Percentiles rank a stretch among this genome's conserved stretches.
Conservation (phyloP, 2,329 filamentous ascomycete genomes). For the Colletotrichum australisinense region DNA sequence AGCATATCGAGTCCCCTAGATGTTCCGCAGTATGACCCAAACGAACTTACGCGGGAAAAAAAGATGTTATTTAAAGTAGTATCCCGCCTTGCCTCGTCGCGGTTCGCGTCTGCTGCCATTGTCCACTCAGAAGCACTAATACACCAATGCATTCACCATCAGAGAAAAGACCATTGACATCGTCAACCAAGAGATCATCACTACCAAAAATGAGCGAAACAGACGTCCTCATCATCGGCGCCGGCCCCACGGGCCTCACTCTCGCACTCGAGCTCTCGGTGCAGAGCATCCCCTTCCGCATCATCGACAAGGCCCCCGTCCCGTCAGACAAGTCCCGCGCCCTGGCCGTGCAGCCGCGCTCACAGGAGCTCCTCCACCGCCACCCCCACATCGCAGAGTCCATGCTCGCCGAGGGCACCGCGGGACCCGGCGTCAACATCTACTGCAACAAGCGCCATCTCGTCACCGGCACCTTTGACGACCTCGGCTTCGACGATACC, state of each 20-base stretch:
- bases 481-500: conserved; percentile 45
- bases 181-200: not conserved
- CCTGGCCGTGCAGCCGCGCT: conserved; percentile 60
- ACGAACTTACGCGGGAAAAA: not conserved
- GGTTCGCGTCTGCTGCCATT: not conserved
- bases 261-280: conserved; percentile 45
- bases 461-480: conserved; percentile 45
- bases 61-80: conserved; percentile 14
- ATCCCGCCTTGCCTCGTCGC: not conserved
- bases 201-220: conserved; percentile 2
- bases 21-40: not conserved
- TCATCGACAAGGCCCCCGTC: conserved; percentile 48
- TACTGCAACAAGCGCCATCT: conserved; percentile 48
- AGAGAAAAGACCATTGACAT: not conserved
- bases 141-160: not conserved
- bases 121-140: not conserved
- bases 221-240: conserved; percentile 48
- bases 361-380: conserved; percentile 61
- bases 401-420: conserved; percentile 49
- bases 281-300: conserved; percentile 48
- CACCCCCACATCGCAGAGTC: conserved; percentile 49
- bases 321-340: conserved; percentile 53
- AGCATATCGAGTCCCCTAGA: conserved; percentile 10
- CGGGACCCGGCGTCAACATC: conserved; percentile 50
- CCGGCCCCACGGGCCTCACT: conserved; percentile 50